Conservation (phyloP, 2,329 filamentous ascomycete genomes). For the Calonectria ilicicola region DNA sequence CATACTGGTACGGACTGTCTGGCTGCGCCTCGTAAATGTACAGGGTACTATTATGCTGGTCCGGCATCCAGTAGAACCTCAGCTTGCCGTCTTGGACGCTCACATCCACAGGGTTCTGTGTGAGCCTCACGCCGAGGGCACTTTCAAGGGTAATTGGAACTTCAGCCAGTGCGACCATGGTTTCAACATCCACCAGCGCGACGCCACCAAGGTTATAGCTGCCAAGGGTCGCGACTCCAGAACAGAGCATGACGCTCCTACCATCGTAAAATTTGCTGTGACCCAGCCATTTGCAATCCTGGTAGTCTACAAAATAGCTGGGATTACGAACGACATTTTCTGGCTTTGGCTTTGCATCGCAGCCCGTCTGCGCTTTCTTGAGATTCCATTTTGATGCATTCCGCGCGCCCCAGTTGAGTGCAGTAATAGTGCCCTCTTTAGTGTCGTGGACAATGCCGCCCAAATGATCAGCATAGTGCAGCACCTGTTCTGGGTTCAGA, state of each 20-base stretch:
- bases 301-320: constrained; percentile 60
- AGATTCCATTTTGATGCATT: constrained; percentile 54
- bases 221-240: constrained; percentile 55
- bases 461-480: constrained; percentile 56
- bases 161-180: constrained; percentile 59
- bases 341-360: constrained; percentile 33
- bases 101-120: constrained; percentile 62
- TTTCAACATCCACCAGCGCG: constrained; percentile 58
- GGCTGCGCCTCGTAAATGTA: constrained; percentile 59
- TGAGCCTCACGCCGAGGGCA: constrained; percentile 53
- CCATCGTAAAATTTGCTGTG: constrained; percentile 49
- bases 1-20: constrained; percentile 34
- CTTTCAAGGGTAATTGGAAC: constrained; percentile 58
- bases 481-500: constrained; percentile 49
- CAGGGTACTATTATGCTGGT: constrained; percentile 59
- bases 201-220: constrained; percentile 56
- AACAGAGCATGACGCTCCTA: constrained; percentile 60
- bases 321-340: constrained; percentile 49
- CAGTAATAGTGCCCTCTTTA: constrained; percentile 47
- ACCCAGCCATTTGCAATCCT: constrained; percentile 65
- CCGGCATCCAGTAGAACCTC: constrained; percentile 60
- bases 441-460: constrained; percentile 60
- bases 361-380: constrained; percentile 20
- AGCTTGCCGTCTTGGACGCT: constrained; percentile 56
- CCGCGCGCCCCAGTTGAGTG: constrained; percentile 60